Conservation (phyloP, 257 asterid species). For the Capsicum pubescens region DNA sequence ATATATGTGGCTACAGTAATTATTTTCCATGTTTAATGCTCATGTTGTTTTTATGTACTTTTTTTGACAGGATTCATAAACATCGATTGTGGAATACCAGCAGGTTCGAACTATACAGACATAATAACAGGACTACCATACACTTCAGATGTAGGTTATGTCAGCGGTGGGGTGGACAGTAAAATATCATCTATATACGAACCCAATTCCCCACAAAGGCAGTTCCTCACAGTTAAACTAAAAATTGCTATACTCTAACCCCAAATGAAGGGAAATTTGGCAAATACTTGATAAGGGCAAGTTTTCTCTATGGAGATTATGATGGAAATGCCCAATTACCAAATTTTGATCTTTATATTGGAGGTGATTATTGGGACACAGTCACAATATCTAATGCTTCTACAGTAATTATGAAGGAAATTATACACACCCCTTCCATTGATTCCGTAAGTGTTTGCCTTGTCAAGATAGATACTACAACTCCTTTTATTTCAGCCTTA, state of each 20-base stretch:
- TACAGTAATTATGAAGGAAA: neutral
- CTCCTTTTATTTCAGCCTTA: slow-evolving; percentile 34
- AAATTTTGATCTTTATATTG: slow-evolving; percentile 32
- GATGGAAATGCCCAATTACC: slow-evolving; percentile 23
- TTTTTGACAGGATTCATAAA: slow-evolving; percentile 33
- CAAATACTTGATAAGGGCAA: slow-evolving; percentile 33
- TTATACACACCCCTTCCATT: slow-evolving; percentile 15
- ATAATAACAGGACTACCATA: neutral
- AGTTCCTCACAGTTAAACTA: slow-evolving; percentile 10
- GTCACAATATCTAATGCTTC: slow-evolving; percentile 1
- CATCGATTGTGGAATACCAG: slow-evolving; percentile 36
- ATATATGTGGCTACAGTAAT: too few species aligned
- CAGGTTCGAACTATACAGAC: slow-evolving; percentile 29
- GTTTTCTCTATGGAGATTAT: slow-evolving; percentile 37
- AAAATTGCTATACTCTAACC: slow-evolving; percentile 37
- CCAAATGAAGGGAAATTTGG: slow-evolving; percentile 31
- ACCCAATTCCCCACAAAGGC: neutral
- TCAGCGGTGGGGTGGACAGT: slow-evolving; percentile 11
- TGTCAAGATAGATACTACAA: slow-evolving; percentile 1
- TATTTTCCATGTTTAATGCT: neutral
- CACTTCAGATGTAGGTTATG: slow-evolving; percentile 30
- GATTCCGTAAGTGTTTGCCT: slow-evolving; percentile 34
- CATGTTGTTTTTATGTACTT: neutral
- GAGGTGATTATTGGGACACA: slow-evolving; percentile 33
- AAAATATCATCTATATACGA: neutral